phyloP scores from a whole-genome alignment of 495 filamentous ascomycete species.

The Pyronema omphalodes region DNA sequence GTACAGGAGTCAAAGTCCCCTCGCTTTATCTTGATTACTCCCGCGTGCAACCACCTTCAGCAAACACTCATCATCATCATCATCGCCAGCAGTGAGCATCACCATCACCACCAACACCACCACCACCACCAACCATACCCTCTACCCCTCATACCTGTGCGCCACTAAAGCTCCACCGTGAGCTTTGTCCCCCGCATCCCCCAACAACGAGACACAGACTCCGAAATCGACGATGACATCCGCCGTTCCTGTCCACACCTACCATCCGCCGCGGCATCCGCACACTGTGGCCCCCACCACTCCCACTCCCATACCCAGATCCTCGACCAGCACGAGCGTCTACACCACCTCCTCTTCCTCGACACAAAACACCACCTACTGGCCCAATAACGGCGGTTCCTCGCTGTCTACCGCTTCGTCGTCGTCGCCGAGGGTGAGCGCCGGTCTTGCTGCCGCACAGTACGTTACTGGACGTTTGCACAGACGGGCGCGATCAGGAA shows the following conservation, averaged over 20 bases:
- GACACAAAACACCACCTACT: constrained; percentile 16
- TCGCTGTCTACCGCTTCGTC: constrained; percentile 18
- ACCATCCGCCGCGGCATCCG: constrained; percentile 22
- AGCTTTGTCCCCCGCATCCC: too few relatives aligned
- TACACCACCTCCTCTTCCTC: constrained; percentile 18
- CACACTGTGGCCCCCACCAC: constrained; percentile 14
- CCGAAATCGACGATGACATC: constrained; percentile 13
- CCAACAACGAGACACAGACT: neutral
- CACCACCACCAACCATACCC: neutral
- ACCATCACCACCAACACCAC: neutral
- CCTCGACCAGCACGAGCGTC: constrained; percentile 15
- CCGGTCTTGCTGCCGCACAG: constrained; percentile 20
- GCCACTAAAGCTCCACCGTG: neutral
- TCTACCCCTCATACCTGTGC: neutral
- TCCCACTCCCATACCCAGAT: constrained; percentile 13
- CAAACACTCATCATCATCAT: too few relatives aligned
- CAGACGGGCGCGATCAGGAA: constrained; percentile 20
- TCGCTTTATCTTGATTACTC: too few relatives aligned
- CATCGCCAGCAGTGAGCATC: too few relatives aligned
- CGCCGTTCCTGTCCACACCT: constrained; percentile 17
- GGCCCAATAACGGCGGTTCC: constrained; percentile 15
- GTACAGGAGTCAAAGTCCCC: too few relatives aligned
- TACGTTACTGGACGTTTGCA: constrained; percentile 19
- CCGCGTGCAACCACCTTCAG: too few relatives aligned
- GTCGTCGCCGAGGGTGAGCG: constrained; percentile 18